phyloP scores from a whole-genome alignment of 2,329 filamentous ascomycete species.

The Botrytis elliptica region DNA sequence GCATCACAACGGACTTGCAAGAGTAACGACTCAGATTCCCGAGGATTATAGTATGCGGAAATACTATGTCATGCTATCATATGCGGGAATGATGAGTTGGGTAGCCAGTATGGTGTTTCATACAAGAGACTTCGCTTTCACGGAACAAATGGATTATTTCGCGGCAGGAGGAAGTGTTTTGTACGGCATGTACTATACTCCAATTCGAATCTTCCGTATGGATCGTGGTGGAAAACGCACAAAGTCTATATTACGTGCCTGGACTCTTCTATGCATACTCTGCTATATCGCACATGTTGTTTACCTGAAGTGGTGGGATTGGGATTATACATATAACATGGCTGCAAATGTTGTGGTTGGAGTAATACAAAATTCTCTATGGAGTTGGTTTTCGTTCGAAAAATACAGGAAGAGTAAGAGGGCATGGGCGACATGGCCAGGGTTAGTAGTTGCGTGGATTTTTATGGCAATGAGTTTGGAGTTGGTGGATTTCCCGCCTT shows the following conservation, averaged over 20 bases:
- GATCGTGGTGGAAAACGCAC: constrained; percentile 53
- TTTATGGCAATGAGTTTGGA: constrained; percentile 94
- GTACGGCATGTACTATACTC: constrained; percentile 85
- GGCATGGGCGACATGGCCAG: constrained; percentile 85
- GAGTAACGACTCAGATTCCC: constrained; percentile 69
- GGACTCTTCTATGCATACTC: constrained; percentile 69
- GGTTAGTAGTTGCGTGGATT: constrained; percentile 87
- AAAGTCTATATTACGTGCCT: constrained; percentile 59
- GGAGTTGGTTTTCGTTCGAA: constrained; percentile 78
- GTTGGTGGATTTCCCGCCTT: constrained; percentile 87
- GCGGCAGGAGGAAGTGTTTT: constrained; percentile 85
- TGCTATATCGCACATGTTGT: constrained; percentile 75
- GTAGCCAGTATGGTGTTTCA: constrained; percentile 89
- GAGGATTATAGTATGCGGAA: constrained; percentile 69
- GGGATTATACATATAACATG: constrained; percentile 99
- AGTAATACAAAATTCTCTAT: constrained; percentile 75
- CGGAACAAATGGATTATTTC: constrained; percentile 96
- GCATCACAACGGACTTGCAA: constrained; percentile 73
- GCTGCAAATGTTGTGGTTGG: constrained; percentile 85
- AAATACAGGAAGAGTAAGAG: constrained; percentile 70
- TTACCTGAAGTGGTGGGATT: constrained; percentile 81
- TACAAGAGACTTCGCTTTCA: constrained; percentile 77
- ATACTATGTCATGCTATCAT: constrained; percentile 79
- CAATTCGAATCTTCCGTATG: constrained; percentile 78
- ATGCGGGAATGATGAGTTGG: constrained; percentile 82